phyloP scores from a whole-genome alignment of 2,329 filamentous ascomycete species.

The Colletotrichum sp. region DNA sequence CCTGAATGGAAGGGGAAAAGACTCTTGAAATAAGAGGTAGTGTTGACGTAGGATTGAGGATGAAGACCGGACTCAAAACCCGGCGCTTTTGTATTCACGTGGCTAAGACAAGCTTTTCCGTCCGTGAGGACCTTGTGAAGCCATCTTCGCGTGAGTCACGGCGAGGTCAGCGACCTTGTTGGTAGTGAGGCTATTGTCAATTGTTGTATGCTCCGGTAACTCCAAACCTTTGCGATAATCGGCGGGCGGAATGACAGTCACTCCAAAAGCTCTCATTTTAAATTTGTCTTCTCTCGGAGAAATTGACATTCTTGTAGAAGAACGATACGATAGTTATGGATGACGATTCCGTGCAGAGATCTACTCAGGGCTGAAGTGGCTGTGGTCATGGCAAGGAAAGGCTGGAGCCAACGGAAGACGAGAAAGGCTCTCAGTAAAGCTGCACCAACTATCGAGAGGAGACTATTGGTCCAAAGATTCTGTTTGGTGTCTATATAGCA shows the following conservation, averaged over 20 bases:
- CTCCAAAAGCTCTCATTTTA: not conserved
- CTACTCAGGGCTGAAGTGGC: not conserved
- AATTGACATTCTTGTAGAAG: not conserved
- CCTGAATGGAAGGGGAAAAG: not conserved
- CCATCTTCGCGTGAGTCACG: not conserved
- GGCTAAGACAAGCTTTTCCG: not conserved
- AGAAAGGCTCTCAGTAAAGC: constrained; percentile 43
- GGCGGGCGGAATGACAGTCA: not conserved
- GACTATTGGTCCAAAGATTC: constrained; percentile 21
- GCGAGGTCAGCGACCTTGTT: not conserved
- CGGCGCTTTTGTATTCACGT: not conserved
- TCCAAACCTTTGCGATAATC: not conserved
- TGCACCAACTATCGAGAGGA: constrained; percentile 41
- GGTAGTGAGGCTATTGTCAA: not conserved
- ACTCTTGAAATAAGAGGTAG: not conserved
- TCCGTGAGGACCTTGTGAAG: not conserved
- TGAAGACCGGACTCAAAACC: not conserved
- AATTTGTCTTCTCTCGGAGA: not conserved
- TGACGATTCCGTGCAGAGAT: not conserved
- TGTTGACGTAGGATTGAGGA: not conserved
- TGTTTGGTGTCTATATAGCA: not conserved
- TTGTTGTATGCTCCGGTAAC: not conserved
- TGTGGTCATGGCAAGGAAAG: constrained; percentile 42
- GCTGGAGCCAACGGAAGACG: constrained; percentile 42
- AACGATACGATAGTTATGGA: not conserved